phyloP scores from a whole-genome alignment of 192 early-diverging fungal species.

The Dispira simplex region DNA sequence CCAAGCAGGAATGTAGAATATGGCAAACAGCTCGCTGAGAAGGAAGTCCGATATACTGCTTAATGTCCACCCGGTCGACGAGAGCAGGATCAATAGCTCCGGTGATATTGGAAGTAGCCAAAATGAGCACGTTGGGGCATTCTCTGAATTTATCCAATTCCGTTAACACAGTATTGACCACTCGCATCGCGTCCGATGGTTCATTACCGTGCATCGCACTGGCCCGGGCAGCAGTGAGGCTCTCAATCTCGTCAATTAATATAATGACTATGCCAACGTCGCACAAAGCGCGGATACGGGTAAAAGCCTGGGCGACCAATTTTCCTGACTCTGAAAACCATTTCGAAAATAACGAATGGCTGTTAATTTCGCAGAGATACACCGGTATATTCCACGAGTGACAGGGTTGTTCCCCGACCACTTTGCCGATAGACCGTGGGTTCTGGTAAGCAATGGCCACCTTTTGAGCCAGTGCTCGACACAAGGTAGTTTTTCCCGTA shows the following conservation, averaged over 20 bases:
- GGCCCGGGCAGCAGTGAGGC: constrained; percentile 41
- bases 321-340: constrained; percentile 63
- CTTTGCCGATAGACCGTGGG: not conserved
- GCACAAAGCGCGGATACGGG: constrained; percentile 32
- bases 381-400: not conserved
- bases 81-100: constrained; percentile 46
- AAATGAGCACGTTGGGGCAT: constrained; percentile 41
- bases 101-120: constrained; percentile 58
- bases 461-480: constrained; percentile 45
- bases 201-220: constrained; percentile 45
- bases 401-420: not conserved
- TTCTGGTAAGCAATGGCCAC: constrained; percentile 22
- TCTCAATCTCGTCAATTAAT: constrained; percentile 53
- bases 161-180: constrained; percentile 52
- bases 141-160: constrained; percentile 48
- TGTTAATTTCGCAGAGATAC: constrained; percentile 54
- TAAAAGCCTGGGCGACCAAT: constrained; percentile 45
- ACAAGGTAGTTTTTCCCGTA: constrained; percentile 54
- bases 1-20: constrained; percentile 33
- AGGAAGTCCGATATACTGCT: constrained; percentile 35
- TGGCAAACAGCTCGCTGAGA: constrained; percentile 31
- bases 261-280: constrained; percentile 43
- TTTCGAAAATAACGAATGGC: constrained; percentile 57
- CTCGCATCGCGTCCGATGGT: constrained; percentile 53
- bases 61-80: constrained; percentile 52